phyloP scores from a whole-genome alignment of 345 rosid genomes.

The Dipteronia dyeriana region DNA sequence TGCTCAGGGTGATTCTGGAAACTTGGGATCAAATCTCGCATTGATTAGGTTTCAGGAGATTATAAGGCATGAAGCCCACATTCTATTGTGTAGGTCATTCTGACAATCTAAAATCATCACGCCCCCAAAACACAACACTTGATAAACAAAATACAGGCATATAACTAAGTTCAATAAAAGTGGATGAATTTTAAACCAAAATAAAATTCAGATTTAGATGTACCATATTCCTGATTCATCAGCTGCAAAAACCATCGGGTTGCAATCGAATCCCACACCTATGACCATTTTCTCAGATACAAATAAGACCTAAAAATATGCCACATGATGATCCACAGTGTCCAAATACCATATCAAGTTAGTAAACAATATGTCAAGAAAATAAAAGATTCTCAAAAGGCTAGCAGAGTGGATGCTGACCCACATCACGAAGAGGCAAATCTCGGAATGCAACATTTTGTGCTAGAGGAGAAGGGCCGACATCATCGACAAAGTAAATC shows the following conservation, averaged over 20 bases:
- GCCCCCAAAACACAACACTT: neutral
- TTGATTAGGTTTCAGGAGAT: neutral
- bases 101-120: too few relatives aligned
- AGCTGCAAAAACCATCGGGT: slow-evolving; percentile 90
- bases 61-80: neutral
- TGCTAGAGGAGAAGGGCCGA: slow-evolving; percentile 95
- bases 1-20: neutral
- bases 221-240: slow-evolving; percentile 98
- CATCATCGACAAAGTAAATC: slow-evolving; percentile 97
- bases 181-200: neutral
- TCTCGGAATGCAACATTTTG: slow-evolving; percentile 84
- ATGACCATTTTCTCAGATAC: slow-evolving; percentile 88
- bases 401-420: slow-evolving; percentile 88
- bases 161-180: slow-evolving; percentile 5
- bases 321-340: slow-evolving; percentile 7
- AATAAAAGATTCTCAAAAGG: slow-evolving; percentile 27
- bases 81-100: too few relatives aligned
- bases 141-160: neutral
- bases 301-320: slow-evolving; percentile 69
- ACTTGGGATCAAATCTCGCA: neutral
- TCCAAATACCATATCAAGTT: slow-evolving; percentile 22
- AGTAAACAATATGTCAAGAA: slow-evolving; percentile 23
- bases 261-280: slow-evolving; percentile 96
- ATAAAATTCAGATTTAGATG: slow-evolving; percentile 14
- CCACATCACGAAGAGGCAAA: slow-evolving; percentile 99